Evolutionary conservation across 306 rosid genomes (phyloP), one percentile per base, ranked within the genome.

Genomic region (Alnus rubra): DNA sequence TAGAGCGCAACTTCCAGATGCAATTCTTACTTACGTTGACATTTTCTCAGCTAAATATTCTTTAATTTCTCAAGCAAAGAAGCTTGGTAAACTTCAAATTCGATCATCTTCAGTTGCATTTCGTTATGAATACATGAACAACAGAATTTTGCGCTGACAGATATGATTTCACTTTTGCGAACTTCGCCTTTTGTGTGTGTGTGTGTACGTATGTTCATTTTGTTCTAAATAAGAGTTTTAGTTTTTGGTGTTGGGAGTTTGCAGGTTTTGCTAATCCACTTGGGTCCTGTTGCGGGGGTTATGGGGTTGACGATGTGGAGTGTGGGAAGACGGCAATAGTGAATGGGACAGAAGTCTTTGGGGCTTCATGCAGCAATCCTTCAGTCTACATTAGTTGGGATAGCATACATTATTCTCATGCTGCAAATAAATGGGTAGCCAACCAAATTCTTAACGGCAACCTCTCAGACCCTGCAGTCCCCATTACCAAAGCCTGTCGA

Each of bases 191-290:
- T 23, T 39, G 1, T 42, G 44, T 39, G 44, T 33, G 37, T 33
- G 37, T 42, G 45, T 42, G 45, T 42, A 42, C 7, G 45, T 42
- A 8, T 39, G n/a, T 35, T 64, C 47, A 15, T 64, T 64, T 64
- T 35, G 37, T 64, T 15, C 28, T 35, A 2, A 7, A 64, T 14
- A 33, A 47, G 52, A 33, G 2, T 19, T 55, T 7, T 15, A 19
- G 47, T 9, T 19, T 55, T 14, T n/a, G 12, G 10, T 18, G 13
- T 71, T 71, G 63, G n/a, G 28, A 51, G 4, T 33, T 63, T 65
- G 33, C 79, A 74, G 83, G 83, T 42, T 80, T 80, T 53, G n/a
- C 4, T 52, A 44, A 74, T 80, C 83, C 83, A 55, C 79, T 74
- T 54, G 83, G 70, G 18, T 67, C 54, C 23, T 80, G 83, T 65